Conservation (phyloP, 2,329 filamentous ascomycete species). For the Westerdykella ornata region DNA sequence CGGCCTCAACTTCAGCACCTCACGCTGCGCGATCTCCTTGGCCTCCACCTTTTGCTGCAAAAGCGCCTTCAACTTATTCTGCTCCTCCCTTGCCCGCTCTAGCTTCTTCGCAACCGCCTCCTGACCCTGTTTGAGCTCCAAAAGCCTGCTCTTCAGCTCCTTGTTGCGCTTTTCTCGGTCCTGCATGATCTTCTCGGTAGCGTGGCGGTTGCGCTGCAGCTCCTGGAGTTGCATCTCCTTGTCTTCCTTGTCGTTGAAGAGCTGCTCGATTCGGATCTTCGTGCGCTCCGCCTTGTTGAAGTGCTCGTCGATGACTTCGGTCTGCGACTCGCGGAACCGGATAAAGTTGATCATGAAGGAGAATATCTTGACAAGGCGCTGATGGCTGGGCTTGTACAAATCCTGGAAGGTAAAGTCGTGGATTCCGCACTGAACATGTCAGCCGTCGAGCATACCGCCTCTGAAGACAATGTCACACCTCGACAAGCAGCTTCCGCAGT, state of each 20-base stretch:
- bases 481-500: constrained; percentile 68
- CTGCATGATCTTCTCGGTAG: constrained; percentile 72
- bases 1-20: constrained; percentile 80
- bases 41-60: constrained; percentile 66
- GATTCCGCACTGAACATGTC: constrained; percentile 63
- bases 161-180: constrained; percentile 84
- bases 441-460: constrained; percentile 3
- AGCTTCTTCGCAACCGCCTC: constrained; percentile 75
- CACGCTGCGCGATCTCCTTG: constrained; percentile 67
- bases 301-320: constrained; percentile 80
- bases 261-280: constrained; percentile 77
- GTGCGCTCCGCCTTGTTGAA: constrained; percentile 85
- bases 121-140: constrained; percentile 75
- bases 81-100: constrained; percentile 75
- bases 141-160: constrained; percentile 72
- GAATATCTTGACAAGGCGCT: constrained; percentile 88
- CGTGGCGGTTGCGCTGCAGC: constrained; percentile 70
- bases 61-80: constrained; percentile 63
- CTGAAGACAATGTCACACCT: constrained; percentile 37
- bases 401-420: constrained; percentile 91
- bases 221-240: constrained; percentile 74
- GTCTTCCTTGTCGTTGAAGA: constrained; percentile 80
- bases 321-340: constrained; percentile 90
- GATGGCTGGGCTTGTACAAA: constrained; percentile 82
- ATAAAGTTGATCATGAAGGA: constrained; percentile 99